Evolutionary conservation across 768 basidiomycete species (phyloP).

Genomic region (Boletus coccyginus): DNA sequence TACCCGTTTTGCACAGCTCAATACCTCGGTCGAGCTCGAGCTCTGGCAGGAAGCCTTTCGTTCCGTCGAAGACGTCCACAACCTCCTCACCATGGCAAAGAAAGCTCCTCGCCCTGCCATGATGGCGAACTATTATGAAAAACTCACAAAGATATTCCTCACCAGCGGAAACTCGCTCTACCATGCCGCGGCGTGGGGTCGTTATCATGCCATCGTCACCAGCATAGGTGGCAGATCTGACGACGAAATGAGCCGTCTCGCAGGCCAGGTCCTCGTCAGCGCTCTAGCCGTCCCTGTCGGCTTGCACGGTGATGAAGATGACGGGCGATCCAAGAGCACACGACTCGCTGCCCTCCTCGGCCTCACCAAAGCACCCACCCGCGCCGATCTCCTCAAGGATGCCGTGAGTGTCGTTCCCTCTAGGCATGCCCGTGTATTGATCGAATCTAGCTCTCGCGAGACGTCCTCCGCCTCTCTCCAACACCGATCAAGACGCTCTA

Average conservation of each 20-base stretch:
- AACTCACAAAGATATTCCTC: conserved; percentile 93
- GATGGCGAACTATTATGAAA: conserved; percentile 99
- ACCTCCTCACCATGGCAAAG: conserved; percentile 89
- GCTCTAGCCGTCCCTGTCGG: conserved; percentile 92
- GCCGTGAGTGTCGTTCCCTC: conserved; percentile 55
- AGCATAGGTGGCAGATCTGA: conserved; percentile 70
- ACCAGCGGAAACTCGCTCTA: conserved; percentile 93
- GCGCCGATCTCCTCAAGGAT: conserved; percentile 81
- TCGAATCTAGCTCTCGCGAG: conserved; percentile 66
- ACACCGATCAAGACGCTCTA: conserved; percentile 74
- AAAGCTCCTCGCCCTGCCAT: conserved; percentile 89
- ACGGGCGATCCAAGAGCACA: conserved; percentile 63
- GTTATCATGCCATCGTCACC: conserved; percentile 73
- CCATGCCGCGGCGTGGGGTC: conserved; percentile 94
- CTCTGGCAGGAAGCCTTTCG: conserved; percentile 99
- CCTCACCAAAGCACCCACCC: conserved; percentile 78
- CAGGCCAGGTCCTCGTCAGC: conserved; percentile 88
- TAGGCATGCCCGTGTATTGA: neutral
- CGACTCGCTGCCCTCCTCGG: conserved; percentile 85
- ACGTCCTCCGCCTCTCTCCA: conserved; percentile 79
- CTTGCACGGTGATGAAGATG: conserved; percentile 48
- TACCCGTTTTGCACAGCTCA: conserved; percentile 94
- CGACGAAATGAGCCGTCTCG: conserved; percentile 77
- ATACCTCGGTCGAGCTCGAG: conserved; percentile 95
- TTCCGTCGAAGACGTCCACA: conserved; percentile 97